Conservation (phyloP, 768 basidiomycete species). For the Lactifluus subvellereus region DNA sequence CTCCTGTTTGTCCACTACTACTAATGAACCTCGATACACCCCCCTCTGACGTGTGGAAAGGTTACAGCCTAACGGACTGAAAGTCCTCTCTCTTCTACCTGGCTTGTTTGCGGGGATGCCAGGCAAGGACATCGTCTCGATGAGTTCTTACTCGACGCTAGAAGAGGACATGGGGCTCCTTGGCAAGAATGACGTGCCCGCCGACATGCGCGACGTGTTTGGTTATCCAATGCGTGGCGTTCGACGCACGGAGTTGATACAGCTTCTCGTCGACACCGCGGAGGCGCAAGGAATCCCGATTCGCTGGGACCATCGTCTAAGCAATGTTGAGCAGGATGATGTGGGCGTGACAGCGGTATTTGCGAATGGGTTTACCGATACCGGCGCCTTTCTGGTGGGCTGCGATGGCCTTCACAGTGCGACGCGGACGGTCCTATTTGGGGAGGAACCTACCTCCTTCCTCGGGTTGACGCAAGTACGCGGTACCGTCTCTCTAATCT, state of each 20-base stretch:
- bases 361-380: constrained; percentile 33
- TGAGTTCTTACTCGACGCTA: constrained; percentile 22
- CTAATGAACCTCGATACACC: not conserved
- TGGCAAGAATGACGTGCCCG: constrained; percentile 27
- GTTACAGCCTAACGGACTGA: constrained; percentile 23
- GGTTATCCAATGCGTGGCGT: constrained; percentile 32
- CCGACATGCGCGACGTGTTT: constrained; percentile 22
- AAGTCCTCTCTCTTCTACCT: constrained; percentile 16
- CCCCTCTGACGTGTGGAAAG: constrained; percentile 4
- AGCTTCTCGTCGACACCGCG: constrained; percentile 31
- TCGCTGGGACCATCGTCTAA: constrained; percentile 33
- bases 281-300: constrained; percentile 32
- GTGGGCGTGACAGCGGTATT: constrained; percentile 33
- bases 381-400: constrained; percentile 38
- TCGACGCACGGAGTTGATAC: constrained; percentile 31
- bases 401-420: constrained; percentile 43
- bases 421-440: constrained; percentile 36
- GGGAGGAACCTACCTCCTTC: constrained; percentile 33
- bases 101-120: constrained; percentile 13
- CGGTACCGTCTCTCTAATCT: not conserved
- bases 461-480: constrained; percentile 38
- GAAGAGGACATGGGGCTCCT: constrained; percentile 30
- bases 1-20: constrained; percentile 15
- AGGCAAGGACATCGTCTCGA: constrained; percentile 12
- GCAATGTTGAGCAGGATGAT: constrained; percentile 30